Base-by-base conservation (phyloP, 768 basidiomycete species). In the Tephrocybe rancida region DNA sequence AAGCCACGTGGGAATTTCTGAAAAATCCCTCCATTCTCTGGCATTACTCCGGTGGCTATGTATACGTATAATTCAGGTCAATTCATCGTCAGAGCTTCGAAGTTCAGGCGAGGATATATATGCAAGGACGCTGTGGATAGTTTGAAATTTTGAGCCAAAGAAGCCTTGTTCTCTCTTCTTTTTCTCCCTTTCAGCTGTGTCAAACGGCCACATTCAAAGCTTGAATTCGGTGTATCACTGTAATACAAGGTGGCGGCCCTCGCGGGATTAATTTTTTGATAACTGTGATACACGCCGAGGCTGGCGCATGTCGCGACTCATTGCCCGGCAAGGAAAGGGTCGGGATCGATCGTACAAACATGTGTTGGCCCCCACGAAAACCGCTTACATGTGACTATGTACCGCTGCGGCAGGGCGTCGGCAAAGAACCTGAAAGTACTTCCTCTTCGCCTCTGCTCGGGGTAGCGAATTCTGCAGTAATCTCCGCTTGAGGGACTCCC, bases 21-120 rank as follows among this genome's bases (percentile, higher is more conserved):
- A 44, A 44, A 44, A 37, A 22, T 50, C 25, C 24, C 8, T 5
- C 35, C 16, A 37, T 37, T 8, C 35, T 16, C 35, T n/a, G n/a
- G n/a, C n/a, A n/a, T n/a, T n/a, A n/a, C n/a, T n/a, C n/a, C n/a
- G 48, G 44, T 55, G 49, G 48, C 47, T 48, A 49, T 48, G 47
- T 32, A n/a, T 10, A 7, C n/a, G 19, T 16, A 21, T 8, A 30
- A 44, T 37, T 16, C 35, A 8, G 26, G 50, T 18, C 29, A 51
- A 13, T 13, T 32, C 7, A 32, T 6, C 30, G 13, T 13, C 7
- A 32, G 30, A 13, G 13, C 30, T 32, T 32, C 30, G 30, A 32
- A 7, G 30, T 32, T 32, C 30, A 13, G 30, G n/a, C 7, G 5
- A 16, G 16, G 10, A 16, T 37, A 37, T 37, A 16, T 37, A 37